phyloP scores from a whole-genome alignment of 495 filamentous ascomycete species.

The Elaphomyces granulatus region DNA sequence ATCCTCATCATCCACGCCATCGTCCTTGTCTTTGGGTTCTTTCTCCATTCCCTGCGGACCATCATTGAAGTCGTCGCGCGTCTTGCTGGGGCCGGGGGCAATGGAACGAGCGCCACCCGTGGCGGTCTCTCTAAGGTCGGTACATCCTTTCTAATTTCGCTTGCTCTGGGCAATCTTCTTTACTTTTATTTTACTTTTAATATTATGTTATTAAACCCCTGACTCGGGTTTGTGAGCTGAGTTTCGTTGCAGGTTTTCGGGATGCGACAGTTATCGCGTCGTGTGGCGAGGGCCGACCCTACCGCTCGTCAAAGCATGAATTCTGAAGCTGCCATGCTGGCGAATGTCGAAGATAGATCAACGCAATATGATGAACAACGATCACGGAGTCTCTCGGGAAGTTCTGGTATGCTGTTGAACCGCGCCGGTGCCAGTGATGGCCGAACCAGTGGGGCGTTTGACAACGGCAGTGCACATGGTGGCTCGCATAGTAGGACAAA shows the following conservation, averaged over 20 bases:
- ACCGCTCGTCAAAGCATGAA: constrained; percentile 59
- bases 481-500: constrained; percentile 32
- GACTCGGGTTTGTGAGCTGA: too few relatives aligned
- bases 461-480: constrained; percentile 33
- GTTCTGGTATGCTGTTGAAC: constrained; percentile 58
- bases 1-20: constrained; percentile 77
- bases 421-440: constrained; percentile 36
- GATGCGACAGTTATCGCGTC: constrained; percentile 77
- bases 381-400: constrained; percentile 69
- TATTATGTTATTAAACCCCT: too few relatives aligned
- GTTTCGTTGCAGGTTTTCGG: constrained; percentile 49
- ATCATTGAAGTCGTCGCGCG: constrained; percentile 75
- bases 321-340: constrained; percentile 68
- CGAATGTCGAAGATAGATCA: constrained; percentile 46
- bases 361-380: constrained; percentile 51
- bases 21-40: constrained; percentile 85
- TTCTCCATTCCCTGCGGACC: constrained; percentile 81
- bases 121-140: constrained; percentile 71
- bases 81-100: constrained; percentile 63
- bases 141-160: too few relatives aligned
- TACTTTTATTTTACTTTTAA: too few relatives aligned
- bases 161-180: too few relatives aligned
- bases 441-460: constrained; percentile 30
- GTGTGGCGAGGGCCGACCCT: constrained; percentile 45
- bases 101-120: constrained; percentile 58